Conservation (phyloP, 2,329 filamentous ascomycete genomes). For the Arthroderma sp. region DNA sequence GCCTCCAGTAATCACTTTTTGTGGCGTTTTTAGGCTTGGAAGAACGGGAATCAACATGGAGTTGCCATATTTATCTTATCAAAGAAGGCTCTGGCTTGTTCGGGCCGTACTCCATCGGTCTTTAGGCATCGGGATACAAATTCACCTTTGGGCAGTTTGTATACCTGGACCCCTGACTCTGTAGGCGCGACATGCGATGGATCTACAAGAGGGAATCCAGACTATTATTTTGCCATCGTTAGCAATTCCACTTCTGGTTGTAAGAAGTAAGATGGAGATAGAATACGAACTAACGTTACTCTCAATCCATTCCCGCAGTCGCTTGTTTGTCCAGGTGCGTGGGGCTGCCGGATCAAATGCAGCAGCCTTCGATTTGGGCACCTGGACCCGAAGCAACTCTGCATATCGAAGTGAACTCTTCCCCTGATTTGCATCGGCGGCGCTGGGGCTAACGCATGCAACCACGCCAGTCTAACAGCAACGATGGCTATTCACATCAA, state of each 20-base stretch:
- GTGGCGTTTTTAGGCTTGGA: neutral
- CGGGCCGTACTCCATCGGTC: slow-evolving; percentile 1
- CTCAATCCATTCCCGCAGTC: neutral
- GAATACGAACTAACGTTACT: neutral
- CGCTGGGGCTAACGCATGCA: slow-evolving; percentile 5
- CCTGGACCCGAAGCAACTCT: slow-evolving; percentile 1
- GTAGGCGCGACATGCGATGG: neutral
- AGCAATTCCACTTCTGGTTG: neutral
- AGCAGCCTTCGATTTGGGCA: neutral
- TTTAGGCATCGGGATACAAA: slow-evolving; percentile 1
- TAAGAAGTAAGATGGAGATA: neutral
- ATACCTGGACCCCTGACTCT: neutral
- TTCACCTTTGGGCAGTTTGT: neutral
- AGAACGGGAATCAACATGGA: neutral
- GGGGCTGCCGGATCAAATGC: neutral
- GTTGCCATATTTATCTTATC: slow-evolving; percentile 4
- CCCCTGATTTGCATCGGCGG: neutral
- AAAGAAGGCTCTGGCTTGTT: slow-evolving; percentile 1
- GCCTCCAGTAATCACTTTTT: neutral
- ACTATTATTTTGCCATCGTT: neutral
- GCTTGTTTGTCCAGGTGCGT: slow-evolving; percentile 3
- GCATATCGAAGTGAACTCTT: slow-evolving; percentile 4
- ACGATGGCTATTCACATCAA: slow-evolving; percentile 3
- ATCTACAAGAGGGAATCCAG: neutral
- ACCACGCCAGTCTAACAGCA: slow-evolving; percentile 2